phyloP scores from a whole-genome alignment of 208 protist genomes.

The Leptomonas seymouri region DNA sequence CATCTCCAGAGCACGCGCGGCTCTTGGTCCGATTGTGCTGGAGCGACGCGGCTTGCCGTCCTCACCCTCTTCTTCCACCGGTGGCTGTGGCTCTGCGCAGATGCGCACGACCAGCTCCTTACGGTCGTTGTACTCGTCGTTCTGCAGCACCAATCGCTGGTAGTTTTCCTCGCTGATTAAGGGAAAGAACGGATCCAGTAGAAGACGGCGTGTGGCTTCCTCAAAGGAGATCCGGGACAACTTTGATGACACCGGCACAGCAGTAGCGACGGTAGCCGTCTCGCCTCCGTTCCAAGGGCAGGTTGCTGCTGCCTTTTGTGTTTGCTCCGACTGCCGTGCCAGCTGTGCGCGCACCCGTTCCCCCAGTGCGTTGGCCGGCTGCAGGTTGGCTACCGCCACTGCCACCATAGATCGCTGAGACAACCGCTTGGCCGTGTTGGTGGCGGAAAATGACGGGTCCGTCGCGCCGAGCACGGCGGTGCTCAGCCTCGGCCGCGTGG shows the following conservation, averaged over 20 bases:
- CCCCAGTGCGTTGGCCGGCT: slow-evolving; percentile 15
- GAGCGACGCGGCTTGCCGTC: slow-evolving; percentile 10
- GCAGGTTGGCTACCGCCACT: slow-evolving; percentile 23
- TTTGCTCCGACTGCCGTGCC: slow-evolving; percentile 18
- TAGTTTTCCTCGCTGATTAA: slow-evolving; percentile 81
- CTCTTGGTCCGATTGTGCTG: slow-evolving; percentile 11
- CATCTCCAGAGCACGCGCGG: slow-evolving; percentile 26
- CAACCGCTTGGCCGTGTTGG: slow-evolving; percentile 11
- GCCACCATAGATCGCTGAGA: slow-evolving; percentile 19
- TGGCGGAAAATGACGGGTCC: slow-evolving; percentile 5
- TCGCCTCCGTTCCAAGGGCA: background rate
- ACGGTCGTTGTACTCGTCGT: slow-evolving; percentile 63
- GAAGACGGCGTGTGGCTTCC: slow-evolving; percentile 33
- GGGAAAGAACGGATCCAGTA: slow-evolving; percentile 58
- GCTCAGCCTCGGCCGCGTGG: slow-evolving; percentile 21
- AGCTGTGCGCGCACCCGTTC: slow-evolving; percentile 23
- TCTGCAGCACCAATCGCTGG: slow-evolving; percentile 57
- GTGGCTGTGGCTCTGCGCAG: background rate
- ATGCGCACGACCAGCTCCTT: slow-evolving; percentile 17
- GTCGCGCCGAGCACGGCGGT: background rate
- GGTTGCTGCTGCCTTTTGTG: background rate
- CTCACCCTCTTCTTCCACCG: background rate
- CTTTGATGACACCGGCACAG: background rate
- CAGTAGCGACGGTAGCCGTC: background rate
- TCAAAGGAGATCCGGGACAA: slow-evolving; percentile 7